phyloP scores from a whole-genome alignment of 2,329 filamentous ascomycete genomes.

The Pseudogymnoascus sp. region DNA sequence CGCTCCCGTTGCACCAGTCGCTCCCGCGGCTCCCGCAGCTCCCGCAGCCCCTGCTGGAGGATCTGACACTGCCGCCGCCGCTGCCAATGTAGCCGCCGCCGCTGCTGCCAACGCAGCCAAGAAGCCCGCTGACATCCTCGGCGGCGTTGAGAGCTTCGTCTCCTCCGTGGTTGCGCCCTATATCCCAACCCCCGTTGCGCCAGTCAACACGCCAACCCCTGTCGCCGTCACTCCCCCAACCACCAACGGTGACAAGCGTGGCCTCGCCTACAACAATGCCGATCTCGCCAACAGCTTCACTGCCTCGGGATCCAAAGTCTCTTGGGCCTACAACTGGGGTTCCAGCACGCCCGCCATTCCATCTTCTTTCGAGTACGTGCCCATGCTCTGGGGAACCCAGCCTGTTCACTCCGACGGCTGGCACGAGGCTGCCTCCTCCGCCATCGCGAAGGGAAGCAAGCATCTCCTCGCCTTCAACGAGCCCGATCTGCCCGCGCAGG shows the following conservation, averaged over 20 bases:
- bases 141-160: background rate
- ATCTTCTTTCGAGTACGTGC: constrained; percentile 48
- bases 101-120: background rate
- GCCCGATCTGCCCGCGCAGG: constrained; percentile 53
- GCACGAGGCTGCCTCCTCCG: constrained; percentile 40
- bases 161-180: background rate
- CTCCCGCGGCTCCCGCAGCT: background rate
- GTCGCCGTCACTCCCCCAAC: background rate
- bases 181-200: background rate
- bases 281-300: constrained; percentile 44
- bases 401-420: constrained; percentile 41
- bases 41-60: background rate
- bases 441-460: constrained; percentile 46
- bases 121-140: background rate
- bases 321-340: constrained; percentile 65
- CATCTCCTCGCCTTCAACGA: constrained; percentile 64
- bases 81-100: constrained; percentile 7
- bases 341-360: constrained; percentile 35
- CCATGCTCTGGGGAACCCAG: constrained; percentile 55
- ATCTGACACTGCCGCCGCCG: constrained; percentile 10
- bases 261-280: constrained; percentile 59
- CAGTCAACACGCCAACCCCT: background rate
- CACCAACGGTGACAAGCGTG: constrained; percentile 45
- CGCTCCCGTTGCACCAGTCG: background rate
- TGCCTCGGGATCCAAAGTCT: constrained; percentile 34